phyloP scores from a whole-genome alignment of 2,329 filamentous ascomycete species.

The Mycogone perniciosa region DNA sequence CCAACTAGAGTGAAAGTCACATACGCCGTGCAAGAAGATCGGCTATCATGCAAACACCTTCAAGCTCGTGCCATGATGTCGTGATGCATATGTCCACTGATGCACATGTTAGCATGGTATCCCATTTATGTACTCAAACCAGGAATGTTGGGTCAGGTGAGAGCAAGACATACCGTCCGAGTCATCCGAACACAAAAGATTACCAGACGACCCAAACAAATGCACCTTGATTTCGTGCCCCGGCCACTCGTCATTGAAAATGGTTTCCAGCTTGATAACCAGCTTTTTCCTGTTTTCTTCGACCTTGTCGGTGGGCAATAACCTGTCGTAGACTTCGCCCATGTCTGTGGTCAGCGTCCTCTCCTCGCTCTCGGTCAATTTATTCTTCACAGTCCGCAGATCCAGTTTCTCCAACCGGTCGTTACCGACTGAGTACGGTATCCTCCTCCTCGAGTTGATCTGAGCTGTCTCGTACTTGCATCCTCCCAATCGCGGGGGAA shows the following conservation, averaged over 20 bases:
- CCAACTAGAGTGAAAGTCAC: slow-evolving; percentile 26
- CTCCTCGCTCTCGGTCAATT: slow-evolving; percentile 66
- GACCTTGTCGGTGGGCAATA: slow-evolving; percentile 76
- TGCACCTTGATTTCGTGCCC: slow-evolving; percentile 83
- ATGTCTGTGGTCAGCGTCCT: slow-evolving; percentile 73
- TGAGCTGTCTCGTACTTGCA: slow-evolving; percentile 89
- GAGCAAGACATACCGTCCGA: slow-evolving; percentile 73
- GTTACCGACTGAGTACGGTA: slow-evolving; percentile 86
- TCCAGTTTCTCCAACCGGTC: slow-evolving; percentile 69
- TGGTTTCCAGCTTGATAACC: slow-evolving; percentile 78
- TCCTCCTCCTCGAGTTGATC: slow-evolving; percentile 73
- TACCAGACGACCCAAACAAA: slow-evolving; percentile 97
- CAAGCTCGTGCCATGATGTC: slow-evolving; percentile 78
- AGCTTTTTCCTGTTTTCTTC: slow-evolving; percentile 69
- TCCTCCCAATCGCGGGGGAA: slow-evolving; percentile 51
- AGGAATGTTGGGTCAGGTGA: not conserved
- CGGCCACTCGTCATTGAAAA: slow-evolving; percentile 89
- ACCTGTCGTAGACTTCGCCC: slow-evolving; percentile 73
- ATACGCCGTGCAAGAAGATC: slow-evolving; percentile 78
- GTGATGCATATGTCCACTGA: slow-evolving; percentile 96
- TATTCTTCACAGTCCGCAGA: slow-evolving; percentile 64
- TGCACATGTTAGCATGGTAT: slow-evolving; percentile 25
- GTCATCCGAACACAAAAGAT: slow-evolving; percentile 87
- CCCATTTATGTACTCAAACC: not conserved
- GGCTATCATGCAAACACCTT: slow-evolving; percentile 85